Evolutionary conservation across 208 protist genomes (phyloP).

Genomic region (Leishmania martiniquensis): DNA sequence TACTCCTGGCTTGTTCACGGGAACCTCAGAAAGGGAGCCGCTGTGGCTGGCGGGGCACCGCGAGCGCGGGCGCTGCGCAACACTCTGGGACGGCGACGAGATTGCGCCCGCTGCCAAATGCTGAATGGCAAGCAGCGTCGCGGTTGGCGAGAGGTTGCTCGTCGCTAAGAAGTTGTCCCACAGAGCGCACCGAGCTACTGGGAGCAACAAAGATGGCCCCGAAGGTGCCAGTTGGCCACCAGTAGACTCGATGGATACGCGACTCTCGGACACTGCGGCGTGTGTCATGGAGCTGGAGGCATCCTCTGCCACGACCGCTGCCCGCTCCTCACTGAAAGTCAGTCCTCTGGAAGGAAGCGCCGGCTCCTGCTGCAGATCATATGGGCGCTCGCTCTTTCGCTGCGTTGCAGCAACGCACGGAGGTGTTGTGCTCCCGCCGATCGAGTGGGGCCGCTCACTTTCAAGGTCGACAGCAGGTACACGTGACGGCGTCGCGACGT

Average conservation of each 20-base stretch:
- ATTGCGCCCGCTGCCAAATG: neutral
- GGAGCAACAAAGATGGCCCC: constrained; percentile 1
- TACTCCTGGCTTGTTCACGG: neutral
- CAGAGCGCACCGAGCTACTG: constrained; percentile 11
- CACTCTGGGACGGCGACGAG: neutral
- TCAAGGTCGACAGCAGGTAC: neutral
- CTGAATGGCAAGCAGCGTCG: constrained; percentile 17
- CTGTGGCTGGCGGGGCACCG: neutral
- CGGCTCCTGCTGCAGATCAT: neutral
- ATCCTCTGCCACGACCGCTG: neutral
- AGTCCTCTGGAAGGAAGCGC: constrained; percentile 12
- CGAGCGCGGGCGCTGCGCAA: neutral
- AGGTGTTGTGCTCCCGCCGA: constrained; percentile 18
- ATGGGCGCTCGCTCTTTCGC: constrained; percentile 25
- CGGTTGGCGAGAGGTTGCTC: neutral
- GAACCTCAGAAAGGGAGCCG: neutral
- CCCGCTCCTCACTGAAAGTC: constrained; percentile 18
- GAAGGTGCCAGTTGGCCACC: neutral
- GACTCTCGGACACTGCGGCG: constrained; percentile 3
- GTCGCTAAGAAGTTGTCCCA: constrained; percentile 25
- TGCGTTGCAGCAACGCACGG: constrained; percentile 26
- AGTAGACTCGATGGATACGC: constrained; percentile 1
- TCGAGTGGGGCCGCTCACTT: neutral
- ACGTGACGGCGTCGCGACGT: neutral
- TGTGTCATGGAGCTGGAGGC: neutral